A percentile compares a stretch with the other conserved stretches of the same genome.
These are phyloP conservation scores for Aureobasidium uvarum DNA, from an alignment of 2,329 filamentous ascomycete species.

Conservation along the genomic window DNA sequence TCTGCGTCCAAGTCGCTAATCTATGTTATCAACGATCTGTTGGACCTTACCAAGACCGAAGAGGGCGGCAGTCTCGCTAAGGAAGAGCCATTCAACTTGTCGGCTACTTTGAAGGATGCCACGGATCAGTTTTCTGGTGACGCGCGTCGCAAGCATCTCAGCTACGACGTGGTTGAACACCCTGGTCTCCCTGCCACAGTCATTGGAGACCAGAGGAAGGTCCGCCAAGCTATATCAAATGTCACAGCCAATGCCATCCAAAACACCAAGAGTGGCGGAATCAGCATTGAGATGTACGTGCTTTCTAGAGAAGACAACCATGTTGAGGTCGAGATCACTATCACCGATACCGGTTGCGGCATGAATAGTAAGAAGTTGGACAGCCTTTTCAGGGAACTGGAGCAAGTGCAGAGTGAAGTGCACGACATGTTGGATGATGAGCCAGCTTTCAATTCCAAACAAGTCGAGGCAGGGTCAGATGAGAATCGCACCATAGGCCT, in stretches of 20 bases:
- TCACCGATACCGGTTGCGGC: slow-evolving; percentile 72
- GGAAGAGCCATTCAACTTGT: slow-evolving; percentile 74
- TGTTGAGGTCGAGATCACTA: slow-evolving; percentile 69
- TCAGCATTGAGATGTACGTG: slow-evolving; percentile 69
- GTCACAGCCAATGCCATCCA: slow-evolving; percentile 82
- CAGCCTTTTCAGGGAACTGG: slow-evolving; percentile 59
- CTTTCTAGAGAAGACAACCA: slow-evolving; percentile 52
- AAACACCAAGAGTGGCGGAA: slow-evolving; percentile 65
- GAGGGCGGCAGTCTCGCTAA: slow-evolving; percentile 76
- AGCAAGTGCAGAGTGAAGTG: slow-evolving; percentile 63
- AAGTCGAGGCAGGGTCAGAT: slow-evolving; percentile 34
- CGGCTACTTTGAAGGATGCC: slow-evolving; percentile 70
- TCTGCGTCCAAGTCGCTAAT: slow-evolving; percentile 90
- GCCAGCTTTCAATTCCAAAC: slow-evolving; percentile 36
- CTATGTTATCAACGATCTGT: slow-evolving; percentile 88
- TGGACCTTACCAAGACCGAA: slow-evolving; percentile 85
- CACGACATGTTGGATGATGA: slow-evolving; percentile 46
- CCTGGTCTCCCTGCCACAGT: slow-evolving; percentile 68
- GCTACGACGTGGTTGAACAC: slow-evolving; percentile 66
- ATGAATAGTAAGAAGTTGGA: slow-evolving; percentile 59
- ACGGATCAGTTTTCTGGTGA: slow-evolving; percentile 72
- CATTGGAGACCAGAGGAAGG: slow-evolving; percentile 72
- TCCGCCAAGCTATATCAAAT: slow-evolving; percentile 82
- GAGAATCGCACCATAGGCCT: slow-evolving; percentile 64
- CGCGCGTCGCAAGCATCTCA: slow-evolving; percentile 70